phyloP scores from a whole-genome alignment of 768 basidiomycete species.

The Panus rudis region DNA sequence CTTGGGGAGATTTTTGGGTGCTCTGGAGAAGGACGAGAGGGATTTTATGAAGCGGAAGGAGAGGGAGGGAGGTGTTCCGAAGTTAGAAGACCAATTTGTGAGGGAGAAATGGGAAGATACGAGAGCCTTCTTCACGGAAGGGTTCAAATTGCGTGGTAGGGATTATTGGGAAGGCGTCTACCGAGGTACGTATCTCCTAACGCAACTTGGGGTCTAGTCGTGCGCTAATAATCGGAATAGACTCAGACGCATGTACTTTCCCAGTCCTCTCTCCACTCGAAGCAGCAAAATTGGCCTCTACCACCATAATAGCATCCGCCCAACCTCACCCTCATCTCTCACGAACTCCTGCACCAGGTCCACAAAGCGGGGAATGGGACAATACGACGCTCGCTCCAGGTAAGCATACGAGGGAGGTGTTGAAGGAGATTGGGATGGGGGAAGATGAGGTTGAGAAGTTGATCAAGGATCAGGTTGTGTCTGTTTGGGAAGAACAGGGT shows the following conservation, averaged over 20 bases:
- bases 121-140: constrained; percentile 49
- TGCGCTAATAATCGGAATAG: constrained; percentile 26
- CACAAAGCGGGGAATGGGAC: background rate
- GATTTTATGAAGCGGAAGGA: no score
- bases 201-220: background rate
- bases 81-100: constrained; percentile 35
- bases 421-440: no score
- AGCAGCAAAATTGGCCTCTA: constrained; percentile 39
- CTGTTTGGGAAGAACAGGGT: no score
- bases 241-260: constrained; percentile 63
- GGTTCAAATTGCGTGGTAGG: constrained; percentile 52
- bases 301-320: background rate
- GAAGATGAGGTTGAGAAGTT: no score
- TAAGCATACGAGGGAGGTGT: background rate
- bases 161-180: constrained; percentile 68
- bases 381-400: background rate
- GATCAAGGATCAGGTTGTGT: no score
- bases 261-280: constrained; percentile 63
- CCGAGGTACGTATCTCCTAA: constrained; percentile 38
- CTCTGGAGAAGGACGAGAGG: constrained; percentile 33
- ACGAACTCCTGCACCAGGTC: constrained; percentile 14
- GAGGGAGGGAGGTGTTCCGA: no score
- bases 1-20: constrained; percentile 43
- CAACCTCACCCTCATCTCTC: constrained; percentile 17
- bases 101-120: constrained; percentile 51